Evolutionary conservation across 2,329 filamentous ascomycete genomes (phyloP), one percentile per base, ranked within the genome.

Genomic region (Lecanoromycetidae sp.): DNA sequence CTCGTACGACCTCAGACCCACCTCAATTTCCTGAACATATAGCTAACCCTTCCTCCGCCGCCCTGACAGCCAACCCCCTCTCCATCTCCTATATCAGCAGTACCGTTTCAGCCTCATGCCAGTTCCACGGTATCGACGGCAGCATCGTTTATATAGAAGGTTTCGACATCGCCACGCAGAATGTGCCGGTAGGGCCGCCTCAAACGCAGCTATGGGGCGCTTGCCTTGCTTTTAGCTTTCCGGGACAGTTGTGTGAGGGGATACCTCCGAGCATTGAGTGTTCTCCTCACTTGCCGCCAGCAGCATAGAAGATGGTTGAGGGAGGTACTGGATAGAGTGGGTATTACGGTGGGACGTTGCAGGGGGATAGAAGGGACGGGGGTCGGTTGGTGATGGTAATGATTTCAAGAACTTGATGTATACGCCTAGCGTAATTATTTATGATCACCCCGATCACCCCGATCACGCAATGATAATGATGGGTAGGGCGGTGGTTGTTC

Each of bases 181-280:
- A 23, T 15, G 39, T 8, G 25, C 2, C 27, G 4, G 39, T 32
- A 7, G 39, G 25, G 15, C 39, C 39, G 39, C 39, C 39, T 32
- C 39, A 42, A 9, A 1, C 26, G 15, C 39, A 42, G 39, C 1
- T 32, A 7, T 42, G 15, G 39, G 39, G 39, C 26, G 39, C 39
- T 42, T 42, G 39, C 19, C 27, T 42, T 13, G 26, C 25, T 10
- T 42, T 42, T n/a, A 42, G 39, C 39, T 42, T 42, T 42, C 39
- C 39, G 3, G 39, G 39, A 20, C 39, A 42, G 26, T n/a, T 42
- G 39, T 42, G 39, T 32, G 25, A 42, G 19, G 25, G 25, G 15
- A 22, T 12, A 2, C 2, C 9, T 32, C 26, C 25, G n/a, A 32
- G 25, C 15, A 30, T 42, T 32, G 25, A 29, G 13, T 34, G 17